phyloP scores from a whole-genome alignment of 106 monocot genomes.

The Apostasia ramifera region DNA sequence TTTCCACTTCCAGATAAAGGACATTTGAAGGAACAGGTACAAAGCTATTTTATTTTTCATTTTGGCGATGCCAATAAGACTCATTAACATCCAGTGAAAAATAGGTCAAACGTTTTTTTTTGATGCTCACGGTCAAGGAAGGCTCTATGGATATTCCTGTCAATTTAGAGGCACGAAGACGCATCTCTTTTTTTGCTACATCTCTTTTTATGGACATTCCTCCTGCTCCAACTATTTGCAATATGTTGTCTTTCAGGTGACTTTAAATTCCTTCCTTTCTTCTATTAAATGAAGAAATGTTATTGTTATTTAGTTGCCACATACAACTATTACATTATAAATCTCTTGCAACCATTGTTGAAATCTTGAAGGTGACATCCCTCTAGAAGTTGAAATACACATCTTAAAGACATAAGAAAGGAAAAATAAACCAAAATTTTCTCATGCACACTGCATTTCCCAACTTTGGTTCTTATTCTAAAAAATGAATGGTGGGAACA shows the following conservation, averaged over 20 bases:
- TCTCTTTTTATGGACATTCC: constrained; percentile 82
- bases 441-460: too few relatives aligned
- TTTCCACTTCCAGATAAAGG: constrained; percentile 45
- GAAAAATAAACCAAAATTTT: background rate
- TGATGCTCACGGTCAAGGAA: constrained; percentile 64
- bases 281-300: too few relatives aligned
- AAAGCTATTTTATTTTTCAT: background rate
- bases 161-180: constrained; percentile 60
- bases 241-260: constrained; percentile 79
- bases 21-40: constrained; percentile 38
- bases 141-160: constrained; percentile 44
- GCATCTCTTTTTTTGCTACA: constrained; percentile 71
- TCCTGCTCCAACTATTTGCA: constrained; percentile 46
- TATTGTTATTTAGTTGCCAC: background rate
- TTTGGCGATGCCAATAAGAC: background rate
- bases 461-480: too few relatives aligned
- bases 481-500: too few relatives aligned
- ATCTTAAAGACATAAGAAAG: background rate
- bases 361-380: background rate
- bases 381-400: too few relatives aligned
- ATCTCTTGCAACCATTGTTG: background rate
- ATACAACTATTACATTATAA: background rate
- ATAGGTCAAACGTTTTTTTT: constrained; percentile 56
- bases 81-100: constrained; percentile 4
- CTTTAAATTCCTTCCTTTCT: background rate